phyloP scores from a whole-genome alignment of 192 early-diverging fungal species.

The Coemansia sp. region DNA sequence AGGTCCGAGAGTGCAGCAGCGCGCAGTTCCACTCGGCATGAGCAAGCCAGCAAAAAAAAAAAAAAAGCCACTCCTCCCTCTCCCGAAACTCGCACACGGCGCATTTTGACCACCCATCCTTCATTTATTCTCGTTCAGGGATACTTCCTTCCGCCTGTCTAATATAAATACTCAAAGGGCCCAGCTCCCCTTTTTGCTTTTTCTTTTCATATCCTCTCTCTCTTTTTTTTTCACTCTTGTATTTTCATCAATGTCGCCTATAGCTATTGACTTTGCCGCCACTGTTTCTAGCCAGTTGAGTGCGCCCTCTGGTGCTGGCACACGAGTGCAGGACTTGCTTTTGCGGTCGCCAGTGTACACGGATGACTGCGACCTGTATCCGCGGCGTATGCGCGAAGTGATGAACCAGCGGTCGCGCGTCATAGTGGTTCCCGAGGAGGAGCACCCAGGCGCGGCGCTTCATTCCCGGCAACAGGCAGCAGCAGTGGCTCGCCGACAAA shows the following conservation, averaged over 20 bases:
- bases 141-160: background rate
- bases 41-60: background rate
- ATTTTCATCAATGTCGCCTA: slow-evolving; percentile 21
- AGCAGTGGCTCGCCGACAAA: background rate
- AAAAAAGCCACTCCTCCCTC: too few relatives aligned
- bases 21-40: background rate
- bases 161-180: background rate
- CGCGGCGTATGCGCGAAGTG: slow-evolving; percentile 41
- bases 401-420: slow-evolving; percentile 30
- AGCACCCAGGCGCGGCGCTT: background rate
- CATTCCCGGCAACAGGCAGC: slow-evolving; percentile 1
- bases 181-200: background rate
- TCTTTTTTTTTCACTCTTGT: background rate
- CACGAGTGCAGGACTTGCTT: slow-evolving; percentile 19
- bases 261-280: slow-evolving; percentile 16
- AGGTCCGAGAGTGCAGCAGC: background rate
- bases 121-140: background rate
- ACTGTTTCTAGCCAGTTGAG: background rate
- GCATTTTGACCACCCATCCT: background rate
- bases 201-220: background rate
- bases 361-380: slow-evolving; percentile 52
- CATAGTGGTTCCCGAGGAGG: background rate
- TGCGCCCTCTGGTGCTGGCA: background rate
- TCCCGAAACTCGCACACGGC: background rate
- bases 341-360: slow-evolving; percentile 38